Percentiles rank a stretch among this genome's conserved stretches.
phyloP scores from a whole-genome alignment of 176 grass and related monocot species.

The Oryza glumipatula region DNA sequence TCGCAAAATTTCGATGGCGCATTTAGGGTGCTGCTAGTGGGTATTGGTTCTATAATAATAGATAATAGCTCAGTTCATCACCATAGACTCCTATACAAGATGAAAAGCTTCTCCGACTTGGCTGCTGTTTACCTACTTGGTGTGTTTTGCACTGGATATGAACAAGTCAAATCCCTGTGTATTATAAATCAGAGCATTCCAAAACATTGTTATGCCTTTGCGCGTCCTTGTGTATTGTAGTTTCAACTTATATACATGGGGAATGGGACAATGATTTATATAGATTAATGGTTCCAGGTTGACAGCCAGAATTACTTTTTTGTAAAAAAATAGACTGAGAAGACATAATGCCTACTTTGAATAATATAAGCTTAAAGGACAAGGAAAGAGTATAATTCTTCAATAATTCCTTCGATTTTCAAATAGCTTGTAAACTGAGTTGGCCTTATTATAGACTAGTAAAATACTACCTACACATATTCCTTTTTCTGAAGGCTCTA shows the following conservation, averaged over 20 bases:
- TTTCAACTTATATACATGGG: not conserved
- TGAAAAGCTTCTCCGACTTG: not conserved
- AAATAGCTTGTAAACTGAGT: not conserved
- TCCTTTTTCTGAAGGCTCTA: no score
- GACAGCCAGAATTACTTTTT: no score
- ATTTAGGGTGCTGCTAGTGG: no score
- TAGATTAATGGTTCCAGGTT: no score
- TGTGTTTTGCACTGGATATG: not conserved
- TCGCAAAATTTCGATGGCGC: not conserved
- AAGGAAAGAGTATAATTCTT: not conserved
- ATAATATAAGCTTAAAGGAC: not conserved
- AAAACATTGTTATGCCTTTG: not conserved
- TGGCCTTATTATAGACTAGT: no score
- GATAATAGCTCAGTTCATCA: not conserved
- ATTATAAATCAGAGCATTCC: not conserved
- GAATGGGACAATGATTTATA: no score
- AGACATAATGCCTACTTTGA: not conserved
- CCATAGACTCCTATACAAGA: not conserved
- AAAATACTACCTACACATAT: no score
- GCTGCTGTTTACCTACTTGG: not conserved
- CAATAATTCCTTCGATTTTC: not conserved
- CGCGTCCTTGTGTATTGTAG: not conserved
- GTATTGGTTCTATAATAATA: not conserved
- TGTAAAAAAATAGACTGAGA: not conserved
- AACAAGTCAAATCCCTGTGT: not conserved